Base-by-base conservation (phyloP, 495 filamentous ascomycete species). In the Penicillium malachiteum region DNA sequence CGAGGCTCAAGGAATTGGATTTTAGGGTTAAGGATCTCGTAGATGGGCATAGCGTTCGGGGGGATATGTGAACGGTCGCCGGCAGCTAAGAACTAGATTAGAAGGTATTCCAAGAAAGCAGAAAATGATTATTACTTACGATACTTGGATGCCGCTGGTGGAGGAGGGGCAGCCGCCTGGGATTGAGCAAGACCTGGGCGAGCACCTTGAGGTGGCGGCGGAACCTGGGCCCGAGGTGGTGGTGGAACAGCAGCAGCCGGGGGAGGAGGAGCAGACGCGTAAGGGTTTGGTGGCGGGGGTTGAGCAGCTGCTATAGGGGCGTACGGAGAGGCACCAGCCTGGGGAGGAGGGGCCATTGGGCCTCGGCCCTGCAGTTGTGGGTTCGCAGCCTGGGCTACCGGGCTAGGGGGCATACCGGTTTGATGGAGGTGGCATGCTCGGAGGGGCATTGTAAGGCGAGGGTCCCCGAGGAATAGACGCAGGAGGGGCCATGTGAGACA, bases 41-140 rank as follows among this genome's bases (percentile, higher is more conserved):
- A 91, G 59, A 97, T 76, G 50, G 87, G 85, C 60, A 83, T 81
- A 33, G 93, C 90, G 39, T 78, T 73, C 5, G 85, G 64, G 3
- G 94, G 87, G 51, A 97, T 96, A 66, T 97, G 91, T 12, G 90
- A 89, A 38, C 92, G 88, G 71, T 97, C 94, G 62, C 94, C 94
- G 17, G 86, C 71, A 9, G 86, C 85, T 87, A 55, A n/a, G 21
- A 26, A 17, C 55, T 44, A 17, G 26, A 48, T 67, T 14, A 67
- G 46, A 57, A 39, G 4, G 7, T 43, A 30, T 39, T 71, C 65
- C 63, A 58, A 17, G 8, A 34, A 7, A 10, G 21, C 26, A 2
- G 31, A 43, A 10, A 31, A 16, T 0, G 34, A 14, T n/a, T 32
- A 9, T 12, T 14, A 81, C 85, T 77, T 73, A 79, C 88, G 92